Conservation (phyloP, 140 eudicot species). For the Erigeron philadelphicus region DNA sequence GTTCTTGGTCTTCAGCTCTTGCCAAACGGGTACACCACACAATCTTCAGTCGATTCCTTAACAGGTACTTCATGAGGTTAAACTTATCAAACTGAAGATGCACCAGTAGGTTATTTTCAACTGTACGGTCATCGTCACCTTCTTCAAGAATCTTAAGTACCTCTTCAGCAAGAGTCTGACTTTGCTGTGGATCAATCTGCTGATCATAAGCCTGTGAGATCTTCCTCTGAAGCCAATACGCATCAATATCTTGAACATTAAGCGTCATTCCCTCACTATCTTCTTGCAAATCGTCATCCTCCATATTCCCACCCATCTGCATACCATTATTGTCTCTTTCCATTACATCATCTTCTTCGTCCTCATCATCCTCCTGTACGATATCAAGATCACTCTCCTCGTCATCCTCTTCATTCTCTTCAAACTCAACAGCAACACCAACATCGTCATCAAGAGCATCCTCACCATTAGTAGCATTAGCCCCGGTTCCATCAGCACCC, state of each 20-base stretch:
- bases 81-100: conserved; percentile 70
- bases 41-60: conserved; percentile 63
- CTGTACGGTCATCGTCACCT: conserved; percentile 80
- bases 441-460: conserved; percentile 46
- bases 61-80: conserved; percentile 52
- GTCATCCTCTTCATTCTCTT: conserved; percentile 77
- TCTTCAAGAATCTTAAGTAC: conserved; percentile 77
- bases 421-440: conserved; percentile 93
- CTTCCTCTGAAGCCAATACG: conserved; percentile 95
- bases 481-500: conserved; percentile 46
- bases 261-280: conserved; percentile 74
- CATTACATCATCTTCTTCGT: conserved; percentile 66
- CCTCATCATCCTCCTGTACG: conserved; percentile 77
- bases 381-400: conserved; percentile 77
- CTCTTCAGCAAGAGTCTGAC: conserved; percentile 89
- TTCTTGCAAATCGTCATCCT: conserved; percentile 63
- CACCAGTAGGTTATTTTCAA: conserved; percentile 56
- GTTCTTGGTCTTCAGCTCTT: conserved; percentile 78
- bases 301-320: conserved; percentile 88
- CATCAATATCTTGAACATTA: conserved; percentile 92
- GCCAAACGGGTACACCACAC: conserved; percentile 91
- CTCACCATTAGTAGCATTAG: conserved; percentile 31
- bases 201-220: conserved; percentile 81
- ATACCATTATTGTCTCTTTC: conserved; percentile 57
- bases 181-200: conserved; percentile 89